Conservation (phyloP, 768 basidiomycete genomes). For the Crassisporium funariophilum region DNA sequence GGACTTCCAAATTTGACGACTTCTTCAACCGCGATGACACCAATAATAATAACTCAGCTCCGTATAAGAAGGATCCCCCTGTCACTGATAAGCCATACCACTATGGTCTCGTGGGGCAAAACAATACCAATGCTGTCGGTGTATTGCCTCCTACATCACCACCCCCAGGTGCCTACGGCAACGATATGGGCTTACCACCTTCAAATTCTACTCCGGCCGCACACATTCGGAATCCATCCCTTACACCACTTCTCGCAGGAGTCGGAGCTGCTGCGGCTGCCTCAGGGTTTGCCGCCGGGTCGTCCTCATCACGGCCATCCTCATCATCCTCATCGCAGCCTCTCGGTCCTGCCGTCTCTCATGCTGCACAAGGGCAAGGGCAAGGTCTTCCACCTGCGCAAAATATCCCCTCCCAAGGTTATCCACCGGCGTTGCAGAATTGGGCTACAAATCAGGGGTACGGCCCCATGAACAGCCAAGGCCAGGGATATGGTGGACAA, state of each 20-base stretch:
- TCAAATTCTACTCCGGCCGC: slow-evolving; percentile 6
- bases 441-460: slow-evolving; percentile 20
- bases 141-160: slow-evolving; percentile 37
- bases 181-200: slow-evolving; percentile 10
- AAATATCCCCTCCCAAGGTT: too few relatives aligned
- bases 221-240: slow-evolving; percentile 24
- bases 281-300: slow-evolving; percentile 13
- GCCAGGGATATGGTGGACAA: slow-evolving; percentile 6
- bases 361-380: slow-evolving; percentile 9
- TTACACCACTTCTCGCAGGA: slow-evolving; percentile 28
- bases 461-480: background rate
- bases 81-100: slow-evolving; percentile 59
- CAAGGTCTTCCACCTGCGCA: slow-evolving; percentile 4
- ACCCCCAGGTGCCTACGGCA: slow-evolving; percentile 17
- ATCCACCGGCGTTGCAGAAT: slow-evolving; percentile 21
- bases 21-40: slow-evolving; percentile 25
- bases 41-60: slow-evolving; percentile 10
- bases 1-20: slow-evolving; percentile 23
- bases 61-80: slow-evolving; percentile 17
- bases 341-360: slow-evolving; percentile 23
- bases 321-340: slow-evolving; percentile 44
- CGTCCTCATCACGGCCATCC: slow-evolving; percentile 45
- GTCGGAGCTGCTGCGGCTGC: slow-evolving; percentile 17
- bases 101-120: slow-evolving; percentile 62
- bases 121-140: slow-evolving; percentile 22